Evolutionary conservation across 108 stramenopile species (phyloP).

Genomic region (Nitzschia sp.): DNA sequence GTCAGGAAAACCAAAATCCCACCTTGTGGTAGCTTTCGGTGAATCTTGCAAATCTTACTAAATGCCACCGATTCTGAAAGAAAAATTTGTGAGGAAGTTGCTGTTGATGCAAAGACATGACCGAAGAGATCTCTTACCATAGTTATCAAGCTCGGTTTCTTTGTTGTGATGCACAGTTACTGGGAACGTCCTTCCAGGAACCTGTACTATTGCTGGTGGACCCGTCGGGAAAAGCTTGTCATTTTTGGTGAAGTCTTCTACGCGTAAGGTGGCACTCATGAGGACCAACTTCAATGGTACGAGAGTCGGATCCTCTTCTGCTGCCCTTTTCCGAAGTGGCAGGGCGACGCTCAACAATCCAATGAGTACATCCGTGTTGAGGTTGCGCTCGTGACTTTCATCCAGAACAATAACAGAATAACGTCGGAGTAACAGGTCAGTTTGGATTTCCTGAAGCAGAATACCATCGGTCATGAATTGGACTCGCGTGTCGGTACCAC

Average conservation of each 20-base stretch:
- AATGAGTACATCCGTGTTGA: slow-evolving; percentile 97
- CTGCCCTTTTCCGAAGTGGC: slow-evolving; percentile 78
- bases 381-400: slow-evolving; percentile 88
- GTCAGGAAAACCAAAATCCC: slow-evolving; percentile 97
- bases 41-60: slow-evolving; percentile 87
- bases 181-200: slow-evolving; percentile 91
- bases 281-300: slow-evolving; percentile 93
- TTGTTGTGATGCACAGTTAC: slow-evolving; percentile 97
- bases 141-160: slow-evolving; percentile 93
- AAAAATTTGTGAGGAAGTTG: too few relatives aligned
- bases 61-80: slow-evolving; percentile 64
- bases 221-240: slow-evolving; percentile 71
- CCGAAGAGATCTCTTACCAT: too few relatives aligned
- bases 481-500: slow-evolving; percentile 75
- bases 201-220: slow-evolving; percentile 76
- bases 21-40: slow-evolving; percentile 87
- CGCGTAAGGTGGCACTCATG: slow-evolving; percentile 98
- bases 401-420: slow-evolving; percentile 92
- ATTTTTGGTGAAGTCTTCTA: slow-evolving; percentile 92
- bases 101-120: too few relatives aligned
- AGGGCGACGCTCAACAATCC: slow-evolving; percentile 88
- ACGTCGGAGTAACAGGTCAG: slow-evolving; percentile 89
- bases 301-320: slow-evolving; percentile 55
- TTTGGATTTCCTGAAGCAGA: slow-evolving; percentile 90
- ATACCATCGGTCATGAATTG: slow-evolving; percentile 99